phyloP scores from a whole-genome alignment of 139 green algal genomes.

The Chlorella sorokiniana region DNA sequence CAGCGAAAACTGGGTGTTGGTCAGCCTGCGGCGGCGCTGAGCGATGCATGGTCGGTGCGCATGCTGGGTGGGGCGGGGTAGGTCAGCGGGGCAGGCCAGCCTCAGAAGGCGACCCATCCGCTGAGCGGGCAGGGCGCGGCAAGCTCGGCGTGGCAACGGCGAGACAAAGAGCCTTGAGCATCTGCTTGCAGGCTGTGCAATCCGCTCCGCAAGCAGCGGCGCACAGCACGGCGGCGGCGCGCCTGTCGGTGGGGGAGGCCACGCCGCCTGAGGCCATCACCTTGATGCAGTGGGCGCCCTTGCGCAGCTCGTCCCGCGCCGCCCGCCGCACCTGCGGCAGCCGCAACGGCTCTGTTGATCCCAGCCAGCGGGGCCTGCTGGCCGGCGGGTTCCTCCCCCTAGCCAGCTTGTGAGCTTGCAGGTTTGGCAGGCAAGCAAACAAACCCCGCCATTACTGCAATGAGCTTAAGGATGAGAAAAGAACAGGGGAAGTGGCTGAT shows the following conservation, averaged over 20 bases:
- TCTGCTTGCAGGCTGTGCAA: neutral
- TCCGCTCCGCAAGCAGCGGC: neutral
- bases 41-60: neutral
- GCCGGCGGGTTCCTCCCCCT: neutral
- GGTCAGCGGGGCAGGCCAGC: neutral
- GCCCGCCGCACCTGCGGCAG: conserved; percentile 40
- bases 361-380: neutral
- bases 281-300: conserved; percentile 75
- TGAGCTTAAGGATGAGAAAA: neutral
- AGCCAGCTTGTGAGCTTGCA: neutral
- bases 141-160: neutral
- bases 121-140: neutral
- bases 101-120: neutral
- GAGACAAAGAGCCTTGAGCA: neutral
- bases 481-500: too few species aligned
- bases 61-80: neutral
- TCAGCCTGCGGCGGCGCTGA: conserved; percentile 36
- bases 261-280: conserved; percentile 74
- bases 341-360: neutral
- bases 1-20: conserved; percentile 63
- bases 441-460: neutral
- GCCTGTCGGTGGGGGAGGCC: conserved; percentile 67
- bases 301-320: conserved; percentile 69
- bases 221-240: neutral
- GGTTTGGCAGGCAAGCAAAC: neutral